Evolutionary conservation across 441 rosid genomes (phyloP), one percentile per base, ranked within the genome.

Genomic region (Populus hybrid): DNA sequence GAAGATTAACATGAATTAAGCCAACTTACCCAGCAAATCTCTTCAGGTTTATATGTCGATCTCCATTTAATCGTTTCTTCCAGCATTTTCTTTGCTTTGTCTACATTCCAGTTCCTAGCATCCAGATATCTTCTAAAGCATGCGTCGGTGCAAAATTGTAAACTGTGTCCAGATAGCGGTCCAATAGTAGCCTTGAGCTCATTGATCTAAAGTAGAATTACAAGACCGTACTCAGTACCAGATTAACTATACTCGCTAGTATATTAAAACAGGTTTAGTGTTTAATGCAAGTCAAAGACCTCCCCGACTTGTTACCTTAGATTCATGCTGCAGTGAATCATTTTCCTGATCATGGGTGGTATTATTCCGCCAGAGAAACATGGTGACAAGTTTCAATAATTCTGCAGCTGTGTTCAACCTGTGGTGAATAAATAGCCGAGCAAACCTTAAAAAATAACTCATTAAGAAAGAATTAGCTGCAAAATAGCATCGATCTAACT

Each of bases 121-220:
- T 90, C 99, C 77, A 95, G 76, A 79, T 94, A 94, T 82, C 98
- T 90, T 93, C 79, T 90, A 42, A 93, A 81, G 89, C 98, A 95
- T 4, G 94, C 85, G 84, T 95, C 97, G 34, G 86, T 82, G 79
- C 98, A 92, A 63, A 81, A 95, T 19, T 82, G 75, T 61, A 68
- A 85, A 73, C 78, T 84, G 38, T 85, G 85, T 40, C 86, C 93
- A 50, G 97, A 88, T 16, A 92, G 81, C 67, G 88, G 85, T 72
- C 91, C 97, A 40, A 94, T 57, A 12, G 85, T 90, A 79, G 78
- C 63, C 87, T 77, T 88, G 23, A 94, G 90, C 88, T 94, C 97
- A 80, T 84, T 85, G 67, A 89, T 77, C 99, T 94, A 79, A 28
- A 79, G 5, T 14, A 53, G 21, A 53, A 5, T 53, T 53, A 53